These are phyloP conservation scores for Lumnitzera littorea DNA, from an alignment of 345 rosid species.

Conservation along the genomic window DNA sequence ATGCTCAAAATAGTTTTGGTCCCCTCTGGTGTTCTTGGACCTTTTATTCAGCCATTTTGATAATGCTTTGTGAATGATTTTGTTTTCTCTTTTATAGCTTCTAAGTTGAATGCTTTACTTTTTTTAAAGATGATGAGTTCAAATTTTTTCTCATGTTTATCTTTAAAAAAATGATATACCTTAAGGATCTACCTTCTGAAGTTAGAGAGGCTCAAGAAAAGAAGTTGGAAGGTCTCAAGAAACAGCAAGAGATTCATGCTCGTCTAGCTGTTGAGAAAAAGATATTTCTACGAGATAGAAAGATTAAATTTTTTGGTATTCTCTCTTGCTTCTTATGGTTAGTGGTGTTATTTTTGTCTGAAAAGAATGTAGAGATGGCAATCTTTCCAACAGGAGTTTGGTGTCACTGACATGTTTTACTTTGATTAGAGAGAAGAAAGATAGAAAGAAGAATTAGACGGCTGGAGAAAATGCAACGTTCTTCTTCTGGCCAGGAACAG, in stretches of 20 bases:
- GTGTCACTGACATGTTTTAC: neutral
- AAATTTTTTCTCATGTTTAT: neutral
- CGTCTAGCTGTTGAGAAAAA: slow-evolving; percentile 85
- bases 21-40: no score
- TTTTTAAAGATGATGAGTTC: neutral
- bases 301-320: slow-evolving; percentile 89
- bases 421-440: slow-evolving; percentile 76
- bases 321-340: neutral
- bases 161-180: neutral
- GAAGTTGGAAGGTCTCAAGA: slow-evolving; percentile 72
- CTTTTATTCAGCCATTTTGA: no score
- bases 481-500: slow-evolving; percentile 61
- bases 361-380: neutral
- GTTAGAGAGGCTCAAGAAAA: slow-evolving; percentile 63
- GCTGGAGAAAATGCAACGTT: slow-evolving; percentile 83
- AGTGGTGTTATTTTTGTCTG: neutral
- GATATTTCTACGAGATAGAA: slow-evolving; percentile 78
- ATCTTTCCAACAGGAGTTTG: neutral
- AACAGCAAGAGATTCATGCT: slow-evolving; percentile 77
- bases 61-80: no score
- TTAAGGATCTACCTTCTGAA: slow-evolving; percentile 64
- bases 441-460: slow-evolving; percentile 81
- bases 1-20: no score
- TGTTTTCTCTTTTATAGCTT: no score
- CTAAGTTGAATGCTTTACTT: no score